phyloP scores from a whole-genome alignment of 1,284 basidiomycete species.

The Ganoderma boninense region DNA sequence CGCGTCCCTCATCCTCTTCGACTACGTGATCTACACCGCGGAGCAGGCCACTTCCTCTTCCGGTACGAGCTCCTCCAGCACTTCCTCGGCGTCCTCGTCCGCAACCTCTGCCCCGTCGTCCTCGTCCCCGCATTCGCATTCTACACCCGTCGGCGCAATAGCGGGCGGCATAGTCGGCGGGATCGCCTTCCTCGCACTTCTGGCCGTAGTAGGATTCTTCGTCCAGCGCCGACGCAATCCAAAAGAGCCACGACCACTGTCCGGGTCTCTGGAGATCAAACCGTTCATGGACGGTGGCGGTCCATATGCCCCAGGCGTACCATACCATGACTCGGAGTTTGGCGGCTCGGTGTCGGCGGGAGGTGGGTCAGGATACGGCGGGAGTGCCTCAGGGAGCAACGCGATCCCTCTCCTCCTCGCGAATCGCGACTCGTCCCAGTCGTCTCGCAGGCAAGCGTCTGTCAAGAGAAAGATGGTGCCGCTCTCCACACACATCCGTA shows the following conservation, averaged over 20 bases:
- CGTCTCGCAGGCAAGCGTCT: background rate
- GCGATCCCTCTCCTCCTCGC: background rate
- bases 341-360: background rate
- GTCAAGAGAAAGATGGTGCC: background rate
- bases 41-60: conserved; percentile 5
- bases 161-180: conserved; percentile 23
- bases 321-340: background rate
- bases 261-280: background rate
- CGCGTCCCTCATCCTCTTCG: conserved; percentile 22
- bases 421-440: background rate
- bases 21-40: conserved; percentile 23
- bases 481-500: background rate
- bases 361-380: background rate
- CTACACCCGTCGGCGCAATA: conserved; percentile 12
- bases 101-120: background rate
- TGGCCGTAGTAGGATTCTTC: conserved; percentile 1
- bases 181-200: conserved; percentile 3
- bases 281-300: background rate
- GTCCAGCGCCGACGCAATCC: background rate
- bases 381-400: background rate
- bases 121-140: background rate
- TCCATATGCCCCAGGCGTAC: background rate
- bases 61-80: background rate
- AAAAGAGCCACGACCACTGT: background rate
- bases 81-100: background rate